Evolutionary conservation across 805 yeast species (phyloP).

Genomic region (Brettanomyces custersianus): DNA sequence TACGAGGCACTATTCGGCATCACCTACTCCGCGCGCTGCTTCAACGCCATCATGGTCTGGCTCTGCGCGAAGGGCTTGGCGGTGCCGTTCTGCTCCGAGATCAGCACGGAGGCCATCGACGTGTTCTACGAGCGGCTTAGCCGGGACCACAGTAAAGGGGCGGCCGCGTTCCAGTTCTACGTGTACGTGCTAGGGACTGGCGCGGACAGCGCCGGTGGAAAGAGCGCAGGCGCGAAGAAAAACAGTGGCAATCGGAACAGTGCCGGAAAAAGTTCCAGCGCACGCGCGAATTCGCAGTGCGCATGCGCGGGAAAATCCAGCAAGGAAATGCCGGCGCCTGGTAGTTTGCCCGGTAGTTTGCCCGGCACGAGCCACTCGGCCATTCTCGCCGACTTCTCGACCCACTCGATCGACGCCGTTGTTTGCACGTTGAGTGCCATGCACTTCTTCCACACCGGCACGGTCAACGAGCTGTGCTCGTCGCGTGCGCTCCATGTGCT

Average conservation of each 20-base stretch:
- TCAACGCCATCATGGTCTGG: constrained; percentile 42
- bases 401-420: constrained; percentile 12
- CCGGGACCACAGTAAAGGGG: constrained; percentile 21
- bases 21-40: constrained; percentile 32
- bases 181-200: constrained; percentile 25
- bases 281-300: no score
- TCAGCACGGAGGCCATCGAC: constrained; percentile 37
- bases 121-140: constrained; percentile 35
- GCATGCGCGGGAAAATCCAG: no score
- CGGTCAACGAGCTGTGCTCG: constrained; percentile 16
- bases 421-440: constrained; percentile 11
- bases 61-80: constrained; percentile 49
- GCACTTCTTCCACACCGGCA: constrained; percentile 14
- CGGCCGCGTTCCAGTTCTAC: constrained; percentile 24
- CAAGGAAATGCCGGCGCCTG: no score
- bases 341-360: no score
- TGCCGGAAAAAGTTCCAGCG: no score
- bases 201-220: no score
- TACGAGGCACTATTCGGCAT: constrained; percentile 24
- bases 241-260: no score
- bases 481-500: constrained; percentile 18
- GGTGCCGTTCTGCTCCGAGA: constrained; percentile 44
- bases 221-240: no score
- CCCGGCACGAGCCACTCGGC: no score
- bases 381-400: no score